A percentile compares a stretch with the other conserved stretches of the same genome.
These are phyloP conservation scores for Talinum fruticosum DNA, from an alignment of 148 eudicot genomes.

Conservation along the genomic window DNA sequence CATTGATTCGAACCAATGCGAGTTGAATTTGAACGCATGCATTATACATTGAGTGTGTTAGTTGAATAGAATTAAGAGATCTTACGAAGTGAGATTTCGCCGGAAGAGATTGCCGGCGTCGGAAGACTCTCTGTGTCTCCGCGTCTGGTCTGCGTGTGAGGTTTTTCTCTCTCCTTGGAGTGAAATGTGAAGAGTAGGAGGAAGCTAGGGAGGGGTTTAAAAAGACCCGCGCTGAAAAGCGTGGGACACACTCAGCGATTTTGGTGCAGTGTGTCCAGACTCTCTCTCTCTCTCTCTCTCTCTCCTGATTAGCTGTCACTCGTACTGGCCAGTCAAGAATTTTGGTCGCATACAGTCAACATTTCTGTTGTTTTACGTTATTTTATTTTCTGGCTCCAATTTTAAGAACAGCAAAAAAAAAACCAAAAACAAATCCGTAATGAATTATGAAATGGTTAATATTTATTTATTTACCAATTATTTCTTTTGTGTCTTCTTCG, in stretches of 20 bases:
- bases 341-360: background rate
- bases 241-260: background rate
- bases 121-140: background rate
- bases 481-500: no score
- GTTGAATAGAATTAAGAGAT: background rate
- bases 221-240: background rate
- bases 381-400: background rate
- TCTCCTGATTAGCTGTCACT: background rate
- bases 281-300: background rate
- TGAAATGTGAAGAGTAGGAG: background rate
- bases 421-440: no score
- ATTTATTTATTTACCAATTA: no score
- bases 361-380: background rate
- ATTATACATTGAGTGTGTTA: background rate
- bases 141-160: background rate
- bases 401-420: background rate
- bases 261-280: background rate
- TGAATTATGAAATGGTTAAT: no score
- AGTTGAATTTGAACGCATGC: background rate
- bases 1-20: background rate
- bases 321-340: background rate
- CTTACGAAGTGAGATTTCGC: slow-evolving; percentile 2
- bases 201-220: background rate
- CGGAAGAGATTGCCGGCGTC: background rate
- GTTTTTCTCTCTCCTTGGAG: background rate